Conservation (phyloP, 805 yeast species). For the Kodamaea kakaduensis region DNA sequence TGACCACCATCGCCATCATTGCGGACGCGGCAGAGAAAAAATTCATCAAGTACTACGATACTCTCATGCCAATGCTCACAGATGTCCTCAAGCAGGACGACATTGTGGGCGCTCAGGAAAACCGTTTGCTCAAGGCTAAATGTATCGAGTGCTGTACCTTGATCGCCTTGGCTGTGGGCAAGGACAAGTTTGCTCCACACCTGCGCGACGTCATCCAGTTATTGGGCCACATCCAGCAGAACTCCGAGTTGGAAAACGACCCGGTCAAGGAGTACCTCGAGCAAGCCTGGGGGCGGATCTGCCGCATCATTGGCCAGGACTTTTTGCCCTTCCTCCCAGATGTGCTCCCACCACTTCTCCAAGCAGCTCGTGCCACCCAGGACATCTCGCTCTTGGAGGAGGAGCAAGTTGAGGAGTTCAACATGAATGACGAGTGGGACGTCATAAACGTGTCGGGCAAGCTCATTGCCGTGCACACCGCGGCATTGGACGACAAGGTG, state of each 20-base stretch:
- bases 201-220: constrained; percentile 68
- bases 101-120: constrained; percentile 52
- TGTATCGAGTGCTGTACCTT: constrained; percentile 94
- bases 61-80: constrained; percentile 84
- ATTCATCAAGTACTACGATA: constrained; percentile 88
- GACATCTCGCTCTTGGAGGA: constrained; percentile 88
- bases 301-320: constrained; percentile 79
- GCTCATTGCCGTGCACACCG: constrained; percentile 91
- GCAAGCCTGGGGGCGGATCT: constrained; percentile 94
- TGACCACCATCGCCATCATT: constrained; percentile 93
- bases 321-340: constrained; percentile 79
- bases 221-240: constrained; percentile 67
- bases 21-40: constrained; percentile 93
- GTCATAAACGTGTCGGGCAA: constrained; percentile 88
- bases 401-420: constrained; percentile 76
- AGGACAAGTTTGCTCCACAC: constrained; percentile 76
- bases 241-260: constrained; percentile 64
- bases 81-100: constrained; percentile 75
- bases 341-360: constrained; percentile 85
- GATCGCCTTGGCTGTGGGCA: constrained; percentile 93
- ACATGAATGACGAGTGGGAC: constrained; percentile 91
- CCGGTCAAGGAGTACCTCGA: constrained; percentile 83
- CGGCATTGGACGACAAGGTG: constrained; percentile 90
- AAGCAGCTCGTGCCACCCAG: constrained; percentile 84
- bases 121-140: constrained; percentile 79